Percentiles rank a stretch among this genome's conserved stretches.
Evolutionary conservation across 179 eudicot species (phyloP).

Genomic region (Corrigiola litoralis): DNA sequence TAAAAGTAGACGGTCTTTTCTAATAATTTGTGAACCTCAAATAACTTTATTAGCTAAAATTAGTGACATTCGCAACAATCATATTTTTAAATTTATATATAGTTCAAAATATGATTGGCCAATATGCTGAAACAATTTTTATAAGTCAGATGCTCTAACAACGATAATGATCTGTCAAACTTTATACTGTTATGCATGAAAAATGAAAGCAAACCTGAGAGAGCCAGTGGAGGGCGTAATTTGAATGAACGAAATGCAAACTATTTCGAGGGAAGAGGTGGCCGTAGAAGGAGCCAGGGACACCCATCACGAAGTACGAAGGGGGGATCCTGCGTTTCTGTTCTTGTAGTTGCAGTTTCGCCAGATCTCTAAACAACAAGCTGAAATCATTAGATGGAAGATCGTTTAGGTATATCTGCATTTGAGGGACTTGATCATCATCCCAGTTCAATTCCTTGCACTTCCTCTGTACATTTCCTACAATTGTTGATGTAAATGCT

Average conservation of each 20-base stretch:
- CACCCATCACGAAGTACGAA: slow-evolving; percentile 20
- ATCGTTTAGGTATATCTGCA: slow-evolving; percentile 24
- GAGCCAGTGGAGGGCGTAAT: slow-evolving; percentile 30
- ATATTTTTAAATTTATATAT: too few species aligned
- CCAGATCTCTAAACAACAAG: slow-evolving; percentile 16
- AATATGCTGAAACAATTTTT: too few species aligned
- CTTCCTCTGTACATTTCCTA: neutral
- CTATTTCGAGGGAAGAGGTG: slow-evolving; percentile 18
- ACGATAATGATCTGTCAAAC: too few species aligned
- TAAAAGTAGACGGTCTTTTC: too few species aligned
- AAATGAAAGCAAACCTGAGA: slow-evolving; percentile 18
- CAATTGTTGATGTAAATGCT: slow-evolving; percentile 1
- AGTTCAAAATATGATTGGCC: too few species aligned
- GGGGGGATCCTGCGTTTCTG: neutral
- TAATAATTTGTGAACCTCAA: too few species aligned
- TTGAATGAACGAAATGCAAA: slow-evolving; percentile 29
- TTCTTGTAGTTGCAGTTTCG: neutral
- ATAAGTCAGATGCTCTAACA: too few species aligned
- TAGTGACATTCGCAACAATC: too few species aligned
- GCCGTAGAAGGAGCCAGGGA: slow-evolving; percentile 27
- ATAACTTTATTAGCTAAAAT: too few species aligned
- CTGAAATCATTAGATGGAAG: slow-evolving; percentile 32
- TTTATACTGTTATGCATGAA: slow-evolving; percentile 13
- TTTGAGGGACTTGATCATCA: slow-evolving; percentile 14
- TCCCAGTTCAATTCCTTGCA: slow-evolving; percentile 13